These are phyloP conservation scores for Penicillium angulare DNA, from an alignment of 495 filamentous ascomycete species.

Conservation along the genomic window DNA sequence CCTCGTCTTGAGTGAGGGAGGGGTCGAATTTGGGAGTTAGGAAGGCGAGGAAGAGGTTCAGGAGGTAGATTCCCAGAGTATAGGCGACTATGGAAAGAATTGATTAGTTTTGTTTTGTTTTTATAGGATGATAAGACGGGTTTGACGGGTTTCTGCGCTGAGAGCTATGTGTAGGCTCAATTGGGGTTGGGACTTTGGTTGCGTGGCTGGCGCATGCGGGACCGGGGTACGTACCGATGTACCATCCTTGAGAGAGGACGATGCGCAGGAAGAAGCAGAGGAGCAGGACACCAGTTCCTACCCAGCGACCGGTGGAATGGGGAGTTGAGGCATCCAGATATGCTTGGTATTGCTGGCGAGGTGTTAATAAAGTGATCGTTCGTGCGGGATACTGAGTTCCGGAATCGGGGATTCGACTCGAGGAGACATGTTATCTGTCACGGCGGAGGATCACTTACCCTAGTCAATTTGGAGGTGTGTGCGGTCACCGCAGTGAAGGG, in stretches of 20 bases:
- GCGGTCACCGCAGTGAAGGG: slow-evolving; percentile 81
- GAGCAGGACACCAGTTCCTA: slow-evolving; percentile 71
- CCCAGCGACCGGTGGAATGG: slow-evolving; percentile 84
- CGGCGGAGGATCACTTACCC: slow-evolving; percentile 54
- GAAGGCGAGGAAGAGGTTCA: slow-evolving; percentile 99
- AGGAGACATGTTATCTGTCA: slow-evolving; percentile 9
- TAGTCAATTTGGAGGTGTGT: slow-evolving; percentile 70
- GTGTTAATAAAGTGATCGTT: neutral
- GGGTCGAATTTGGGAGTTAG: slow-evolving; percentile 98
- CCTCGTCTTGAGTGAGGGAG: slow-evolving; percentile 90
- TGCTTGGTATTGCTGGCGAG: slow-evolving; percentile 81
- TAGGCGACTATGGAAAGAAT: slow-evolving; percentile 69
- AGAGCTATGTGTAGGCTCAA: neutral
- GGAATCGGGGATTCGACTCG: slow-evolving; percentile 7
- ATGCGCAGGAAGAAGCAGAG: slow-evolving; percentile 84
- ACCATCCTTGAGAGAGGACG: slow-evolving; percentile 92
- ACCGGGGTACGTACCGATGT: slow-evolving; percentile 70
- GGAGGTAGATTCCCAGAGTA: slow-evolving; percentile 96
- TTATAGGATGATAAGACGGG: too few species aligned
- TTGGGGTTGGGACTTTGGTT: neutral
- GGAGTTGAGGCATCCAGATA: slow-evolving; percentile 91
- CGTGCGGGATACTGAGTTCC: neutral
- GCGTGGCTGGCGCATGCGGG: too few species aligned
- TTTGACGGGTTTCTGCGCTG: too few species aligned
- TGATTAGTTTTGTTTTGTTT: slow-evolving; percentile 5